Evolutionary conservation across 2,329 filamentous ascomycete genomes (phyloP), one percentile per base, ranked within the genome.

Genomic region (Fonsecaea pedrosoi): DNA sequence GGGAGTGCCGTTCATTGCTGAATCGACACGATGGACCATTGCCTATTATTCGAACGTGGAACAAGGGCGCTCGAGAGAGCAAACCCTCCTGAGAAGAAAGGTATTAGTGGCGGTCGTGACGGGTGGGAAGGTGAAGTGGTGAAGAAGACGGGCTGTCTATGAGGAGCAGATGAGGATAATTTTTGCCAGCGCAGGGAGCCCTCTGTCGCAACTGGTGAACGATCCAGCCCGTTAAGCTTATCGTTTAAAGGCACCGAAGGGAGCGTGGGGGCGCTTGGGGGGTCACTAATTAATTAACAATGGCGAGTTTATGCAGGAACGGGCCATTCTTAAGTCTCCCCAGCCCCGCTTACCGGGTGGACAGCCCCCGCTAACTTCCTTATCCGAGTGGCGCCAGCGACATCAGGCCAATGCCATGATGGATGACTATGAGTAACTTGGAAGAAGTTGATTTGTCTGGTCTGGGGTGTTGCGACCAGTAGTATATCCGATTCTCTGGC

Each of bases 381-480:
- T 25, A 66, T 70, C 68, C 68, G 68, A 60, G 68, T 70, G 68
- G 68, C 68, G 66, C 65, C 66, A 70, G 68, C 56, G 37, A 25
- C 54, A 34, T 9, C 32, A 56, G 21, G n/a, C 42, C 25, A 57
- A 37, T 40, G 55, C 54, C 5, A 54, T 38, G 25, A 54, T 37
- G 21, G 37, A 38, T 9, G 15, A 25, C 25, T 45, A 50, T 21
- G 12, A 9, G 25, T 18, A 10, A 25, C 42, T 21, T n/a, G 40
- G 15, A 38, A 38, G 35, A 38, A 13, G 35, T 13, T 38, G 35
- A 38, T 38, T 38, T 10, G 35, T 38, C 35, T 38, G 12, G 35
- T 38, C 35, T 38, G 9, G 12, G 12, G 35, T 38, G 35, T 3
- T 10, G 35, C 35, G 9, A 38, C 8, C 12, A 12, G 5, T 38